A percentile compares a stretch with the other conserved stretches of the same genome.
Conservation (phyloP, 2,329 filamentous ascomycete species). For the Pleomassaria siparia region DNA sequence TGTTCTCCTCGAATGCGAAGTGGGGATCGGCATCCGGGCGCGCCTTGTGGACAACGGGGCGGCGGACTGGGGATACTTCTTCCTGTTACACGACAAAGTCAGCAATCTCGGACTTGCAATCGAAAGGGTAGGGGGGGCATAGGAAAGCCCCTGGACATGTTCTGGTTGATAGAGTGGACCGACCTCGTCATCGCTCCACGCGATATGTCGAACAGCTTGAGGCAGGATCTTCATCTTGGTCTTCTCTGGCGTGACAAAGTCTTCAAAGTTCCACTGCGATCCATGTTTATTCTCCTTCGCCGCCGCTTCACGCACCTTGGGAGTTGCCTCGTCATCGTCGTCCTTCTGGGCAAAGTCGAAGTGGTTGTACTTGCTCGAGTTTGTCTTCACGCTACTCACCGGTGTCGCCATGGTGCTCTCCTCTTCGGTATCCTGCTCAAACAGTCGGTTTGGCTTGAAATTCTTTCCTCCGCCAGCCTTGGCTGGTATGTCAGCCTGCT, state of each 20-base stretch:
- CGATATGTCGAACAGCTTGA: conserved; percentile 73
- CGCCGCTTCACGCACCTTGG: conserved; percentile 31
- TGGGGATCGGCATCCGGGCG: conserved; percentile 80
- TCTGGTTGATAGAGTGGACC: conserved; percentile 25
- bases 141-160: conserved; percentile 7
- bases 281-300: conserved; percentile 58
- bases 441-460: conserved; percentile 57
- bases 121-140: conserved; percentile 2
- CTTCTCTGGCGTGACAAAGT: conserved; percentile 84
- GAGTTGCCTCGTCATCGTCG: conserved; percentile 40
- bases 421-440: conserved; percentile 56
- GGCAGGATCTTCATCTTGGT: conserved; percentile 62
- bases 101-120: conserved; percentile 18
- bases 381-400: conserved; percentile 60
- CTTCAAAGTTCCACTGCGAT: conserved; percentile 83
- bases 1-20: conserved; percentile 81
- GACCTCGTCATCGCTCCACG: conserved; percentile 71
- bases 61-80: conserved; percentile 60
- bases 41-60: conserved; percentile 63
- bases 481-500: conserved; percentile 43
- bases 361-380: conserved; percentile 80
- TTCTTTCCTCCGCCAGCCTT: conserved; percentile 56
- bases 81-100: conserved; percentile 43
- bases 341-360: conserved; percentile 74
- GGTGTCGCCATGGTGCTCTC: conserved; percentile 30